Evolutionary conservation across 106 monocot genomes (phyloP).

Genomic region (Vanilla planifolia): DNA sequence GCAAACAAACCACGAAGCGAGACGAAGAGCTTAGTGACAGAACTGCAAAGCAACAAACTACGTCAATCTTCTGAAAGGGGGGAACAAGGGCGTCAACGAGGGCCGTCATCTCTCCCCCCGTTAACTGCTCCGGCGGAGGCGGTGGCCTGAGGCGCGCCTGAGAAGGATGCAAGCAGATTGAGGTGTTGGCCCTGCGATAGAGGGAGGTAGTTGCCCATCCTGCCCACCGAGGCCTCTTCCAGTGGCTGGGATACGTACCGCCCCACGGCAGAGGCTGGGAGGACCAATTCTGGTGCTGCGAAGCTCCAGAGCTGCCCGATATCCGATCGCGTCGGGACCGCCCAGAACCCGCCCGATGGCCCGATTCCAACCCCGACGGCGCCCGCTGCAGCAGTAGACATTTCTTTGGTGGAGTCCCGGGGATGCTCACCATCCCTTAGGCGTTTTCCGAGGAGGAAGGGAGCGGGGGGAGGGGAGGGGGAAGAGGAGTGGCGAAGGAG

Average conservation of each 20-base stretch:
- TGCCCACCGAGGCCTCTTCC: constrained; percentile 66
- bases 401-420: constrained; percentile 2
- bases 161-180: constrained; percentile 73
- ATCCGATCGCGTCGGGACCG: constrained; percentile 67
- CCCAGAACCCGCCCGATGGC: constrained; percentile 54
- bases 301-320: constrained; percentile 91
- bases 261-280: constrained; percentile 19
- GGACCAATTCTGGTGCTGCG: constrained; percentile 56
- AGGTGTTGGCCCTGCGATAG: constrained; percentile 57
- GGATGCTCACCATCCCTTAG: constrained; percentile 33
- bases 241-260: constrained; percentile 6
- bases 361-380: constrained; percentile 4
- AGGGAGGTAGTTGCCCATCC: constrained; percentile 77
- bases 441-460: constrained; percentile 44
- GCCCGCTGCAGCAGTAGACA: background rate
- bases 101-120: constrained; percentile 57
- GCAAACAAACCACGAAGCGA: no score
- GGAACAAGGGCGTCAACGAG: constrained; percentile 25
- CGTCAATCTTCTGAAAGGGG: background rate
- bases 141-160: constrained; percentile 26
- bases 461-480: constrained; percentile 19
- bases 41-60: background rate
- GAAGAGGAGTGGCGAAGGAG: background rate
- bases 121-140: constrained; percentile 14
- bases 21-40: background rate